phyloP scores from a whole-genome alignment of 495 filamentous ascomycete genomes.

The Geoglossum glabrum region DNA sequence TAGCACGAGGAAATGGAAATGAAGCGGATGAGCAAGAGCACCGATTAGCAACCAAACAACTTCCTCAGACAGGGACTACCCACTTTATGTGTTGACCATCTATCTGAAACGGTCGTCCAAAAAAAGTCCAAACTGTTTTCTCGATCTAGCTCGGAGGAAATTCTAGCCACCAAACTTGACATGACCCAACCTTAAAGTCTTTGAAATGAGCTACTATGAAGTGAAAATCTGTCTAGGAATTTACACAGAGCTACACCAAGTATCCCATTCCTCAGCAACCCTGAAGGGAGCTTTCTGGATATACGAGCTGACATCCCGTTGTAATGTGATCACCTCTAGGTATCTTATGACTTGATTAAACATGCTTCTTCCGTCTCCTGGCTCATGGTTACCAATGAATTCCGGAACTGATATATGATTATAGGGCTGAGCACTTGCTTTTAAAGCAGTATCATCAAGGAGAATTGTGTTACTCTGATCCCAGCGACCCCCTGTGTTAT shows the following conservation, averaged over 20 bases:
- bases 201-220: neutral
- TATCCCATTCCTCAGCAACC: constrained; percentile 6
- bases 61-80: too few relatives aligned
- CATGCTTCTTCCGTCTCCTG: constrained; percentile 14
- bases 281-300: constrained; percentile 13
- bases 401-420: constrained; percentile 69
- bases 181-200: too few relatives aligned
- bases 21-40: neutral
- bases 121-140: too few relatives aligned
- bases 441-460: constrained; percentile 64
- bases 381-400: constrained; percentile 24
- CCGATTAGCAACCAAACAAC: neutral
- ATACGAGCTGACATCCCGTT: constrained; percentile 22
- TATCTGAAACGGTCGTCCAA: too few relatives aligned
- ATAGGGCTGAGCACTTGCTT: constrained; percentile 62
- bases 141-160: too few relatives aligned
- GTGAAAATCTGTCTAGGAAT: neutral
- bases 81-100: neutral
- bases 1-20: neutral
- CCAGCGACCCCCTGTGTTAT: constrained; percentile 27
- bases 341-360: constrained; percentile 20
- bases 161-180: too few relatives aligned
- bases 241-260: neutral
- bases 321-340: constrained; percentile 20
- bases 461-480: constrained; percentile 73